Evolutionary conservation across 306 rosid genomes (phyloP).

Genomic region (Vigna reflexopilosa): DNA sequence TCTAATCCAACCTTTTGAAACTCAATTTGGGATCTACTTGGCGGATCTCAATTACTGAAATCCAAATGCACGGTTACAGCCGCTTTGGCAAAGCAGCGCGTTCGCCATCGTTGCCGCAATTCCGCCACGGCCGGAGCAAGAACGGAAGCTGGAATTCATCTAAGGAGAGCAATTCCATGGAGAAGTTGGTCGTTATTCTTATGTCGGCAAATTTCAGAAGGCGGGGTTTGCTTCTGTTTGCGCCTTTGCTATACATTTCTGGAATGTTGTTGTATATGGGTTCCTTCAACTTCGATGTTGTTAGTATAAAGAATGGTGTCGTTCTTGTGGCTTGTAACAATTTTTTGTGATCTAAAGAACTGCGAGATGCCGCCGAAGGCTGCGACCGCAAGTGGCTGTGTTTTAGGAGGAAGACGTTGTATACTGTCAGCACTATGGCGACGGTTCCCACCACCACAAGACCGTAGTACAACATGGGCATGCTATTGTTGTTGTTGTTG

Average conservation of each 20-base stretch:
- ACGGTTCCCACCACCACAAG: conserved; percentile 70
- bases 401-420: conserved; percentile 73
- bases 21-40: conserved; percentile 34
- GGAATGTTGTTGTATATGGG: conserved; percentile 95
- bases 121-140: conserved; percentile 70
- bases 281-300: conserved; percentile 73
- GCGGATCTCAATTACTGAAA: conserved; percentile 22
- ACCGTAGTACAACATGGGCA: conserved; percentile 73
- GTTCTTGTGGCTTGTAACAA: conserved; percentile 48
- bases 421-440: conserved; percentile 60
- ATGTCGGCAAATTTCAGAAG: conserved; percentile 74
- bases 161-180: conserved; percentile 57
- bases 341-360: too few species aligned
- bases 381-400: conserved; percentile 45
- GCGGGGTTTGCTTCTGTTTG: conserved; percentile 79
- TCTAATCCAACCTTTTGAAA: background rate
- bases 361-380: background rate
- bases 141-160: conserved; percentile 40
- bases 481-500: conserved; percentile 50
- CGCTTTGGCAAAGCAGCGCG: conserved; percentile 62
- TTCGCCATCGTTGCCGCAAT: conserved; percentile 70
- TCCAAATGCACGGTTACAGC: conserved; percentile 73
- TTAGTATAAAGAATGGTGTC: conserved; percentile 62
- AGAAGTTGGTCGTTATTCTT: conserved; percentile 61
- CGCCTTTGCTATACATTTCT: conserved; percentile 83